Evolutionary conservation across 768 basidiomycete species (phyloP).

Genomic region (Erythrobasidium yunnanense): DNA sequence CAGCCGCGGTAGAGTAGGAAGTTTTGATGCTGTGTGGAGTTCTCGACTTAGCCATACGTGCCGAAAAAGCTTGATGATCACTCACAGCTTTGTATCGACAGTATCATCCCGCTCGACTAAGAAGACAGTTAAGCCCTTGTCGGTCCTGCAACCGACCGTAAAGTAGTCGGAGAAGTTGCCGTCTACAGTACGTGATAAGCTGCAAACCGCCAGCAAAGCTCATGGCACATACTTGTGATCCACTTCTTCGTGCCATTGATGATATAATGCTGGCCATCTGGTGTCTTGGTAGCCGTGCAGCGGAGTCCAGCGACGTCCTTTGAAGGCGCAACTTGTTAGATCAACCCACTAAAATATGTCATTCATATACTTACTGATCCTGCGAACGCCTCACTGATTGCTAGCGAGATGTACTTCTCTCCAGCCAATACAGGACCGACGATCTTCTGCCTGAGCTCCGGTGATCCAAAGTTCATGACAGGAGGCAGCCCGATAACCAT

Average conservation of each 20-base stretch:
- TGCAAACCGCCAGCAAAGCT: neutral
- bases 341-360: no score
- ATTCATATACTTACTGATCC: no score
- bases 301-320: constrained; percentile 28
- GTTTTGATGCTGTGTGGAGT: constrained; percentile 57
- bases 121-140: constrained; percentile 70
- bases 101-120: constrained; percentile 67
- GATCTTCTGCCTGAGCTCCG: constrained; percentile 56
- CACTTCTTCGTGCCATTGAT: constrained; percentile 69
- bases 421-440: constrained; percentile 57
- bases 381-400: constrained; percentile 56
- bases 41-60: neutral
- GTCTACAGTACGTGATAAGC: neutral
- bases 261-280: constrained; percentile 71
- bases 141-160: constrained; percentile 51
- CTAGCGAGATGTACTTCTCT: constrained; percentile 63
- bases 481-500: constrained; percentile 51
- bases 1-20: constrained; percentile 56
- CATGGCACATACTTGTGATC: constrained; percentile 14
- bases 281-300: constrained; percentile 40
- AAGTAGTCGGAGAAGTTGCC: constrained; percentile 64
- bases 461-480: constrained; percentile 54
- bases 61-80: neutral
- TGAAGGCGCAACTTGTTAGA: no score
- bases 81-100: constrained; percentile 60